Percentiles rank a stretch among this genome's conserved stretches.
Evolutionary conservation across 768 basidiomycete genomes (phyloP).

Genomic region (Mycena chlorophos): DNA sequence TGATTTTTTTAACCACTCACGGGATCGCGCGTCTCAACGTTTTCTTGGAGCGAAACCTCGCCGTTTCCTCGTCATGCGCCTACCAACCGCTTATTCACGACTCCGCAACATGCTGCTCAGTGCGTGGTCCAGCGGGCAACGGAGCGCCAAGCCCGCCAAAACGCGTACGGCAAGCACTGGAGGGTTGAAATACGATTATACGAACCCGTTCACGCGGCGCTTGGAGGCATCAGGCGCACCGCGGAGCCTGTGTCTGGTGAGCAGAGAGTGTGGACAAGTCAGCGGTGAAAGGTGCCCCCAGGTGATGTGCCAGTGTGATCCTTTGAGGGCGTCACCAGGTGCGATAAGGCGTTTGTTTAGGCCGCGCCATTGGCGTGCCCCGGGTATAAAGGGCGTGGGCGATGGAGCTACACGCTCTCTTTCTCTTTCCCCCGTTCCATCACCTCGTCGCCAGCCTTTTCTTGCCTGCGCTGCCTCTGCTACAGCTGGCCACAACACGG

Average conservation of each 20-base stretch:
- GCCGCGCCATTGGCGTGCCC: too few species aligned
- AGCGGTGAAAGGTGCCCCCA: background rate
- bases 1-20: too few species aligned
- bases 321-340: slow-evolving; percentile 3
- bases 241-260: slow-evolving; percentile 19
- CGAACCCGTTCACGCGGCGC: background rate
- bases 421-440: slow-evolving; percentile 8
- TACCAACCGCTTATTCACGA: background rate
- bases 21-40: too few species aligned
- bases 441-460: background rate
- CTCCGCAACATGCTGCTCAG: background rate
- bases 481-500: too few species aligned
- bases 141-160: background rate
- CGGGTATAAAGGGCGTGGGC: slow-evolving; percentile 13
- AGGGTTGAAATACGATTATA: too few species aligned
- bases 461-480: too few species aligned
- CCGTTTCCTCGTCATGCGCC: background rate
- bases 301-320: slow-evolving; percentile 23
- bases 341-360: slow-evolving; percentile 15
- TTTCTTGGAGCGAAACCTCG: too few species aligned
- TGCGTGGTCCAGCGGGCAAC: background rate
- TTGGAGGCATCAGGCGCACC: background rate
- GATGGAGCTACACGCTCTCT: background rate
- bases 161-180: too few species aligned
- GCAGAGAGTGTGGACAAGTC: background rate